These are phyloP conservation scores for Fomitopsis pinicola DNA, from an alignment of 1,284 basidiomycete species.

Conservation along the genomic window DNA sequence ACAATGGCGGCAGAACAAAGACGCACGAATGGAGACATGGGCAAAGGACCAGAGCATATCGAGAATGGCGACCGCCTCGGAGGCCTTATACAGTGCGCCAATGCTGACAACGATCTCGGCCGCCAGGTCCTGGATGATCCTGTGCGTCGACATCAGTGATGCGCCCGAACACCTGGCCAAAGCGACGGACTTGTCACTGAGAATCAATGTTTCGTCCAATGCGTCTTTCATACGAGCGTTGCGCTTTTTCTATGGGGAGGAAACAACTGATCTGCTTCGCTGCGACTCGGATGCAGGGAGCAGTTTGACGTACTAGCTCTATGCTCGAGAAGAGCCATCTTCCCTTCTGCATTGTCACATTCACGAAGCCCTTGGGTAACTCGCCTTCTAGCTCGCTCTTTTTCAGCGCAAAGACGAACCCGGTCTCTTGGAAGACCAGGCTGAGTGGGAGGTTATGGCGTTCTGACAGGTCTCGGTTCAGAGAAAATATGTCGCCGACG, in stretches of 20 bases:
- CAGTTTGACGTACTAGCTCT: constrained; percentile 56
- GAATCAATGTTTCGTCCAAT: constrained; percentile 73
- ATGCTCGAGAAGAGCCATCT: constrained; percentile 75
- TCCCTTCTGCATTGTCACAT: constrained; percentile 62
- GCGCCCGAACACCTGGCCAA: not conserved
- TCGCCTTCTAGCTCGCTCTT: constrained; percentile 59
- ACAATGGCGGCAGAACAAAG: not conserved
- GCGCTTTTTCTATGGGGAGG: constrained; percentile 62
- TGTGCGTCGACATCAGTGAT: constrained; percentile 21
- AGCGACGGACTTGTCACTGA: constrained; percentile 64
- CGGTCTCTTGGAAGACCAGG: constrained; percentile 65
- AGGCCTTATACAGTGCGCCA: constrained; percentile 79
- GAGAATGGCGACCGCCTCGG: constrained; percentile 83
- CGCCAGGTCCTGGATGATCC: constrained; percentile 72
- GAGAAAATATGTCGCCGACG: constrained; percentile 74
- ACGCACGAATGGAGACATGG: constrained; percentile 70
- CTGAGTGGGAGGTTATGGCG: constrained; percentile 60
- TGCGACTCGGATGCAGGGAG: not conserved
- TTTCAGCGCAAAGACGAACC: constrained; percentile 69
- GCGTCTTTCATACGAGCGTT: constrained; percentile 84
- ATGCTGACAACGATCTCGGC: constrained; percentile 60
- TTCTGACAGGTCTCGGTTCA: constrained; percentile 55
- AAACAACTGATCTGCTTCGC: not conserved
- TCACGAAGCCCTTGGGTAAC: constrained; percentile 67
- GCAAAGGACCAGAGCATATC: constrained; percentile 89